Evolutionary conservation across 164 flowering plant genomes (phyloP).

Genomic region (Amborella trichopoda): DNA sequence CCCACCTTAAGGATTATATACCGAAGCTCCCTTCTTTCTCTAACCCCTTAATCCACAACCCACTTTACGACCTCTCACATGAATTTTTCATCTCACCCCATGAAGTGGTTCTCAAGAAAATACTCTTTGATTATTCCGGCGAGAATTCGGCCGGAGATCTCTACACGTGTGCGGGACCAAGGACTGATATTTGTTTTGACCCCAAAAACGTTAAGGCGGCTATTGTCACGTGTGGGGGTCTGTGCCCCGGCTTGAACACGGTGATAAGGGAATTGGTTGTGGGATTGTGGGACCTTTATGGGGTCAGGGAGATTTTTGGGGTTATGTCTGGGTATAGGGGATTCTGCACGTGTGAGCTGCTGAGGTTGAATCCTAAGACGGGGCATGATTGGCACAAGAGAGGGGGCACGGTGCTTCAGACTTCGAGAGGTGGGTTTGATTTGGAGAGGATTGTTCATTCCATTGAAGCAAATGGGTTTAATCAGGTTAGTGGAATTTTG

Average conservation of each 20-base stretch:
- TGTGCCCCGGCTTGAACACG: constrained; percentile 82
- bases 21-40: constrained; percentile 23
- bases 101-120: constrained; percentile 15
- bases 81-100: constrained; percentile 19
- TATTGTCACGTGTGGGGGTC: constrained; percentile 78
- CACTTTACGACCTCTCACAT: constrained; percentile 35
- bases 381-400: constrained; percentile 56
- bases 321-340: constrained; percentile 65
- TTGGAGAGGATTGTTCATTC: constrained; percentile 53
- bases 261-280: constrained; percentile 74
- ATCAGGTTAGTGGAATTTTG: constrained; percentile 36
- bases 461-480: constrained; percentile 38
- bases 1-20: constrained; percentile 43
- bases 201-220: constrained; percentile 33
- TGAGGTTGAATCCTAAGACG: constrained; percentile 37
- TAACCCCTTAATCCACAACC: constrained; percentile 42
- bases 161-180: constrained; percentile 75
- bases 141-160: constrained; percentile 11
- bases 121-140: constrained; percentile 15
- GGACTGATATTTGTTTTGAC: constrained; percentile 37
- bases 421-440: constrained; percentile 80
- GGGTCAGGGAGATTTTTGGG: constrained; percentile 56
- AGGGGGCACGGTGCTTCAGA: constrained; percentile 64
- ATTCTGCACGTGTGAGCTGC: constrained; percentile 41
- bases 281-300: constrained; percentile 65